Evolutionary conservation across 1,284 basidiomycete species (phyloP).

Genomic region (Golubevia pallescens): DNA sequence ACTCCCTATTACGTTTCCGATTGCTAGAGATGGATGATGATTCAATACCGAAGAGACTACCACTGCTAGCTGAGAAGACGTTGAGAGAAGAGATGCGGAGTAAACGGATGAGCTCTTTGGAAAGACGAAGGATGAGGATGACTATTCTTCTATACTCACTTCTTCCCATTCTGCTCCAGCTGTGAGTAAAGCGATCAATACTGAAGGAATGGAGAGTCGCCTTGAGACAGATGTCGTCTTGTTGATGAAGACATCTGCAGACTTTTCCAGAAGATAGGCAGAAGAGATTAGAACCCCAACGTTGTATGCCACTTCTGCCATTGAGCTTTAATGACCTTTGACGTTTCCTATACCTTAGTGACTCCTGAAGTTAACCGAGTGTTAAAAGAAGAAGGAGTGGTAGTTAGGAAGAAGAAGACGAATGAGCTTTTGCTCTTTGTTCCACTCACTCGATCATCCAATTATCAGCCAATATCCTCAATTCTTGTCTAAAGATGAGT

Average conservation of each 20-base stretch:
- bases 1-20: slow-evolving; percentile 33
- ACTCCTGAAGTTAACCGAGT: too few species aligned
- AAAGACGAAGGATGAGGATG: slow-evolving; percentile 6
- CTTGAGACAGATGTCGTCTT: slow-evolving; percentile 6
- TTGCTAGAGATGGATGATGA: slow-evolving; percentile 14
- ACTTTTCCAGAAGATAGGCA: not conserved
- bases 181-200: slow-evolving; percentile 27
- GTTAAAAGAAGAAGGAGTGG: too few species aligned
- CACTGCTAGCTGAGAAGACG: slow-evolving; percentile 3
- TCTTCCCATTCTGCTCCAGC: slow-evolving; percentile 43
- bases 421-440: too few species aligned
- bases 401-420: too few species aligned
- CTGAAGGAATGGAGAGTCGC: slow-evolving; percentile 20
- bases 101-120: too few species aligned
- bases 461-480: too few species aligned
- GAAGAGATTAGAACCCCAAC: not conserved
- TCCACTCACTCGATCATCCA: too few species aligned
- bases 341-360: too few species aligned
- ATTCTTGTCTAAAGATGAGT: too few species aligned
- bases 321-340: too few species aligned
- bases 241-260: slow-evolving; percentile 19
- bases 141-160: slow-evolving; percentile 24
- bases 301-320: too few species aligned
- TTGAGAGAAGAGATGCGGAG: not conserved
- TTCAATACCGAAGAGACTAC: slow-evolving; percentile 9